phyloP scores from a whole-genome alignment of 768 basidiomycete genomes.

The Podaxis sp. region DNA sequence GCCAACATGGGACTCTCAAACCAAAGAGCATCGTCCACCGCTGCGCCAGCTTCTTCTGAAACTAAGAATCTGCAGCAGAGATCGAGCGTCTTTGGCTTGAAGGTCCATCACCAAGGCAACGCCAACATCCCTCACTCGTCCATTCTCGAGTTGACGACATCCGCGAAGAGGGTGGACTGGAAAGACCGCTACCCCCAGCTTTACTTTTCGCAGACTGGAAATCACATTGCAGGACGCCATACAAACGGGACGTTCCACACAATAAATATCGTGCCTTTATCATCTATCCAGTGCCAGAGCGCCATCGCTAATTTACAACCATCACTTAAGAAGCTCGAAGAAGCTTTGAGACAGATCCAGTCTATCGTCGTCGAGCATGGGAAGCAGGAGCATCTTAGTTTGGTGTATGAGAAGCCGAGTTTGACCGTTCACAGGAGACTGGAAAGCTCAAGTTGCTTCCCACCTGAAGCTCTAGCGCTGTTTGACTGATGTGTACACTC shows the following conservation, averaged over 20 bases:
- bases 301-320: conserved; percentile 31
- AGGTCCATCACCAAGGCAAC: conserved; percentile 27
- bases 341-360: conserved; percentile 43
- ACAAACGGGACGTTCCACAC: conserved; percentile 48
- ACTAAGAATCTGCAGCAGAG: neutral
- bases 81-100: conserved; percentile 14
- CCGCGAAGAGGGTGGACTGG: conserved; percentile 28
- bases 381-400: conserved; percentile 36
- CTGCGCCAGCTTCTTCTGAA: neutral
- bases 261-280: conserved; percentile 46
- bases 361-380: conserved; percentile 52
- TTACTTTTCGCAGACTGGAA: conserved; percentile 65
- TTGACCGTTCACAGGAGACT: conserved; percentile 45
- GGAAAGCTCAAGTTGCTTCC: conserved; percentile 40
- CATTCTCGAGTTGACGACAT: conserved; percentile 48
- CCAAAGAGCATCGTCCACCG: neutral
- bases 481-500: neutral
- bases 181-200: conserved; percentile 62
- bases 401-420: conserved; percentile 7
- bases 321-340: conserved; percentile 36
- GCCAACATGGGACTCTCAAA: conserved; percentile 29
- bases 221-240: conserved; percentile 61
- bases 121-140: conserved; percentile 37
- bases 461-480: conserved; percentile 32
- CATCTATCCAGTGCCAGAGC: conserved; percentile 33